Percentiles rank a stretch among this genome's conserved stretches.
Conservation (phyloP, 1,139 yeast species). For the Geotrichum carabidarum region DNA sequence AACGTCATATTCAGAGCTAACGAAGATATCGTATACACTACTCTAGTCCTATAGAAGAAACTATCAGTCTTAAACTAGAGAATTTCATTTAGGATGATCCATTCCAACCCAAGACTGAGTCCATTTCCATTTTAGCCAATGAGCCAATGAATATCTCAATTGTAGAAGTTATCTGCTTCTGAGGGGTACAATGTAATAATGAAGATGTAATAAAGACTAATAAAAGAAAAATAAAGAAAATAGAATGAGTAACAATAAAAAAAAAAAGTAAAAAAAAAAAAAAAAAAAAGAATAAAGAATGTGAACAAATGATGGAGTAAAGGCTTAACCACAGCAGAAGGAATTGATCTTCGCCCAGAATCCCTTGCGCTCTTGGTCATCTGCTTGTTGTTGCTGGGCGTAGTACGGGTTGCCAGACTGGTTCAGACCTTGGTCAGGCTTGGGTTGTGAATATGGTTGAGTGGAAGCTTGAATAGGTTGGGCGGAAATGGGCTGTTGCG, state of each 20-base stretch:
- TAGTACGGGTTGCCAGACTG: constrained; percentile 20
- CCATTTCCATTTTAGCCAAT: too few species aligned
- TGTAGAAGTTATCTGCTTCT: too few species aligned
- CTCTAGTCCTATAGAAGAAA: too few species aligned
- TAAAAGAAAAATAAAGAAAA: not conserved
- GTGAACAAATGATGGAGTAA: not conserved
- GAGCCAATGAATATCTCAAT: too few species aligned
- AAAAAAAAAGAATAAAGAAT: not conserved
- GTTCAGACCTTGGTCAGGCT: constrained; percentile 18
- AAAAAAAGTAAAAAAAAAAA: not conserved
- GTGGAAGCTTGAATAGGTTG: not conserved
- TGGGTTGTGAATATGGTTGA: constrained; percentile 8
- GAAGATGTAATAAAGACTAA: not conserved
- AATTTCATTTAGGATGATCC: too few species aligned
- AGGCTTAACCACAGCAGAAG: not conserved
- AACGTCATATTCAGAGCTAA: too few species aligned
- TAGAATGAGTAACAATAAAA: not conserved
- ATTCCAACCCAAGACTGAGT: too few species aligned
- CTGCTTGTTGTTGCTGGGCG: constrained; percentile 21
- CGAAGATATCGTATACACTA: too few species aligned
- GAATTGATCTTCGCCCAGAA: constrained; percentile 32
- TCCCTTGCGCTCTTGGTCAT: constrained; percentile 29
- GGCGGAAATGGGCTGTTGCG: constrained; percentile 4
- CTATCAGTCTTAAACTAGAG: too few species aligned
- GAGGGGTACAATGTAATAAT: too few species aligned